Conservation (phyloP, 2,329 filamentous ascomycete genomes). For the Fusarium cicatricum region DNA sequence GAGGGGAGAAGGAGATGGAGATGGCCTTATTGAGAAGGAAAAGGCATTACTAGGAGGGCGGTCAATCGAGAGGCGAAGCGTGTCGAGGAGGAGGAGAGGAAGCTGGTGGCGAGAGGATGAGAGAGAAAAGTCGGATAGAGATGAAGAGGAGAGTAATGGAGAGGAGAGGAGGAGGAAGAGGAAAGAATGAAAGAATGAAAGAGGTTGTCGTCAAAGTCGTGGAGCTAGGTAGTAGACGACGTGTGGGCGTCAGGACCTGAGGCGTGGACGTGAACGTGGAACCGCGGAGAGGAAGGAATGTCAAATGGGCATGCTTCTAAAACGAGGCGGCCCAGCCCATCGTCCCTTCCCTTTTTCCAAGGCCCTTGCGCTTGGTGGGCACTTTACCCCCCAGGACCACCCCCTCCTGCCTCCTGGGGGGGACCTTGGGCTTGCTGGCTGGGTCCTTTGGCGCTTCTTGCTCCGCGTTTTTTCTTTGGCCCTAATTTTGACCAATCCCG, state of each 20-base stretch:
- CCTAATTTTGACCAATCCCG: slow-evolving; percentile 43
- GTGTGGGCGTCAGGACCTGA: slow-evolving; percentile 31
- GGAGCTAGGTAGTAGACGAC: slow-evolving; percentile 19
- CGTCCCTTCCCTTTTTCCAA: slow-evolving; percentile 37
- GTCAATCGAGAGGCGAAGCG: slow-evolving; percentile 27
- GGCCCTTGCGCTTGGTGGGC: slow-evolving; percentile 15
- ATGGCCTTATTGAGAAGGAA: slow-evolving; percentile 40
- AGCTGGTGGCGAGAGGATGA: slow-evolving; percentile 4
- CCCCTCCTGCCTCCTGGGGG: slow-evolving; percentile 8
- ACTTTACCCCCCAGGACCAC: slow-evolving; percentile 17
- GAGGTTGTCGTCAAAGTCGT: slow-evolving; percentile 31
- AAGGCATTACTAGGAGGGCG: slow-evolving; percentile 40
- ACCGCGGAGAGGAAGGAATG: slow-evolving; percentile 38
- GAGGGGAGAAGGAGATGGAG: slow-evolving; percentile 28
- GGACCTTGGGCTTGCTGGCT: slow-evolving; percentile 29
- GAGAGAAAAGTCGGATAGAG: slow-evolving; percentile 3
- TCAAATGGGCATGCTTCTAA: slow-evolving; percentile 40
- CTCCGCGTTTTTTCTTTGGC: slow-evolving; percentile 40
- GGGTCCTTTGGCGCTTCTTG: slow-evolving; percentile 29
- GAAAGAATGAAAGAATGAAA: slow-evolving; percentile 24
- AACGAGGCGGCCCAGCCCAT: slow-evolving; percentile 40
- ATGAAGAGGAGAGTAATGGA: slow-evolving; percentile 4
- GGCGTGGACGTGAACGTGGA: slow-evolving; percentile 28
- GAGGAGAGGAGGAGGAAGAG: slow-evolving; percentile 13
- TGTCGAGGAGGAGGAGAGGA: slow-evolving; percentile 8